A percentile compares a stretch with the other conserved stretches of the same genome.
These are phyloP conservation scores for Styphnolobium japonicum DNA, from an alignment of 306 rosid species.

Conservation along the genomic window DNA sequence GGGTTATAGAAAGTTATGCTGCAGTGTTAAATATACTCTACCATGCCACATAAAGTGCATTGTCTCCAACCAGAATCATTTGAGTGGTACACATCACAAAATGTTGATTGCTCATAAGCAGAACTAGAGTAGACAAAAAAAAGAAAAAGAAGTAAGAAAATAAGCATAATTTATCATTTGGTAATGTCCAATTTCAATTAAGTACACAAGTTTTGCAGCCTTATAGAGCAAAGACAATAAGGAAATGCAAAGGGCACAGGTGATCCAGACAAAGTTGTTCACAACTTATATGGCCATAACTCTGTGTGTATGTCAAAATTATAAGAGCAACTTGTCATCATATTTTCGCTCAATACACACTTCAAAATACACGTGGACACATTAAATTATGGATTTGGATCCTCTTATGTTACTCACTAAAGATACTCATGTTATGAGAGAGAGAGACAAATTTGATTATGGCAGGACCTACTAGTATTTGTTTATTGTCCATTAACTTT, in stretches of 20 bases:
- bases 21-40: slow-evolving; percentile 17
- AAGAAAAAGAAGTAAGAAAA: slow-evolving; percentile 27
- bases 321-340: neutral
- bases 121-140: slow-evolving; percentile 48
- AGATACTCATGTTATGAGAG: too few species aligned
- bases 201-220: neutral
- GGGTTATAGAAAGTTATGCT: neutral
- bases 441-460: too few species aligned
- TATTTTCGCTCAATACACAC: neutral
- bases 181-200: neutral
- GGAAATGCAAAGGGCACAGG: neutral
- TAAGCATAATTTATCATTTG: neutral
- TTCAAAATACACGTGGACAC: neutral
- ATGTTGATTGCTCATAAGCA: slow-evolving; percentile 78
- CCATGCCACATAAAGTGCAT: slow-evolving; percentile 82
- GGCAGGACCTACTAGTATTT: too few species aligned
- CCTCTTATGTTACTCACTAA: too few species aligned
- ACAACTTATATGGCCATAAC: neutral
- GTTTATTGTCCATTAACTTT: too few species aligned
- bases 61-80: slow-evolving; percentile 96
- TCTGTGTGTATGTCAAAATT: neutral
- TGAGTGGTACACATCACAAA: slow-evolving; percentile 75
- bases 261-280: neutral
- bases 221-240: neutral
- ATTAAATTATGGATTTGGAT: too few species aligned